Evolutionary conservation across 108 stramenopile genomes (phyloP).

Genomic region (Fistulifera solaris): DNA sequence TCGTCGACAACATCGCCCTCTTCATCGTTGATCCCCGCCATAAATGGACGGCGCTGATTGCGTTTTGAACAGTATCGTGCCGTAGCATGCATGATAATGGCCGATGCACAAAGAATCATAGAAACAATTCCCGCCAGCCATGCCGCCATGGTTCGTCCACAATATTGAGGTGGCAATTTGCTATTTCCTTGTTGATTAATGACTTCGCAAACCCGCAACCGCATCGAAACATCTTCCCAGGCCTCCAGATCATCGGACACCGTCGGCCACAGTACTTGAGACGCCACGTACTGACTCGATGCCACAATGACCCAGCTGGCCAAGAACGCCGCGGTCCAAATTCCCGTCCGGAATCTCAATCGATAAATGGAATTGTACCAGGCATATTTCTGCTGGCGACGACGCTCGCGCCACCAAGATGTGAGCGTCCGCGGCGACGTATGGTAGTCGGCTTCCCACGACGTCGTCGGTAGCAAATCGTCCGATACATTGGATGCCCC

Average conservation of each 20-base stretch:
- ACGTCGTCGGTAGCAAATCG: slow-evolving; percentile 2
- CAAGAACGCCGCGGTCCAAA: slow-evolving; percentile 31
- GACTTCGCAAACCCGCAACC: slow-evolving; percentile 1
- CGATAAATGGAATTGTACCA: slow-evolving; percentile 30
- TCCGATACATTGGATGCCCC: too few species aligned
- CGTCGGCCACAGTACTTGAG: slow-evolving; percentile 17
- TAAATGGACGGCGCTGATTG: too few species aligned
- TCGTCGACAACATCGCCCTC: too few species aligned
- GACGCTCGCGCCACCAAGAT: not conserved
- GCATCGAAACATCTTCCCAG: not conserved
- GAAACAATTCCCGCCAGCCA: slow-evolving; percentile 19
- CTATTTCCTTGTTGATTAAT: slow-evolving; percentile 4
- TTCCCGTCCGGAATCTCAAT: slow-evolving; percentile 27
- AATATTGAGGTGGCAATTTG: slow-evolving; percentile 12
- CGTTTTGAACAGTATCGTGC: slow-evolving; percentile 6
- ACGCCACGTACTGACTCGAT: slow-evolving; percentile 20
- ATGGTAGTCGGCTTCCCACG: slow-evolving; percentile 2
- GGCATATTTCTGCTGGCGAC: slow-evolving; percentile 3
- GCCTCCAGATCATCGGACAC: not conserved
- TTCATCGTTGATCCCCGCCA: too few species aligned
- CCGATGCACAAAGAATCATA: slow-evolving; percentile 13
- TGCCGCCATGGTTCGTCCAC: slow-evolving; percentile 17
- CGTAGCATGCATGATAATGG: slow-evolving; percentile 19
- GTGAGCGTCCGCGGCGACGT: not conserved
- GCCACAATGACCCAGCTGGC: slow-evolving; percentile 20